A percentile compares a stretch with the other conserved stretches of the same genome.
phyloP scores from a whole-genome alignment of 495 filamentous ascomycete species.

The Xylaria palmicola region DNA sequence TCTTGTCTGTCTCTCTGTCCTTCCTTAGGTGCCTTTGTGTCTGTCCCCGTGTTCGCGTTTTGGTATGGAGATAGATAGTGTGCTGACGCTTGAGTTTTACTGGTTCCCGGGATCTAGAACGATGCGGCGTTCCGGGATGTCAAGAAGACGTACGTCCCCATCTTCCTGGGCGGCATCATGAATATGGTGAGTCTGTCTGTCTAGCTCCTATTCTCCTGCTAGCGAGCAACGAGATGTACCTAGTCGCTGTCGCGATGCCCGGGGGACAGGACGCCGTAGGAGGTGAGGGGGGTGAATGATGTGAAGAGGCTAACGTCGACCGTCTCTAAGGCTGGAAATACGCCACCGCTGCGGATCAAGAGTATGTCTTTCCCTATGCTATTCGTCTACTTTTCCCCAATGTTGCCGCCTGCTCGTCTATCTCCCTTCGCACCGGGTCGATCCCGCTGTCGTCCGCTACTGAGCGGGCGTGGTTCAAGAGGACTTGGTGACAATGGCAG shows the following conservation, averaged over 20 bases:
- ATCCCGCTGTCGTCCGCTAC: too few relatives aligned
- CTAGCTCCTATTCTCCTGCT: not conserved
- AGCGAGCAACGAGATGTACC: not conserved
- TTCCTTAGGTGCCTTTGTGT: not conserved
- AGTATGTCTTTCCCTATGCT: conserved; percentile 45
- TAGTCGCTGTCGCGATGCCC: too few relatives aligned
- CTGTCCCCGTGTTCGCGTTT: not conserved
- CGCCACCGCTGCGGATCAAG: conserved; percentile 63
- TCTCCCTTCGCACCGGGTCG: too few relatives aligned
- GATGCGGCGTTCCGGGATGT: conserved; percentile 59
- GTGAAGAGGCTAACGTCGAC: not conserved
- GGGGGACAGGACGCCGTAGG: too few relatives aligned
- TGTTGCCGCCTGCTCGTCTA: not conserved
- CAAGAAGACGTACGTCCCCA: conserved; percentile 63
- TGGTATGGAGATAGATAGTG: too few relatives aligned
- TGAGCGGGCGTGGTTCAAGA: too few relatives aligned
- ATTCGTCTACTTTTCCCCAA: not conserved
- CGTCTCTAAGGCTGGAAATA: conserved; percentile 51
- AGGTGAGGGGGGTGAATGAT: not conserved
- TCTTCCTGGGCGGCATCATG: conserved; percentile 71
- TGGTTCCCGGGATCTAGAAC: conserved; percentile 41
- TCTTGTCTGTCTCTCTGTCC: not conserved
- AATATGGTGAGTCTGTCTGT: conserved; percentile 45
- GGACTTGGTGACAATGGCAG: too few relatives aligned
- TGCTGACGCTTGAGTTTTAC: not conserved